These are phyloP conservation scores for Crithidia brevicula DNA, from an alignment of 208 protist species.

Conservation along the genomic window DNA sequence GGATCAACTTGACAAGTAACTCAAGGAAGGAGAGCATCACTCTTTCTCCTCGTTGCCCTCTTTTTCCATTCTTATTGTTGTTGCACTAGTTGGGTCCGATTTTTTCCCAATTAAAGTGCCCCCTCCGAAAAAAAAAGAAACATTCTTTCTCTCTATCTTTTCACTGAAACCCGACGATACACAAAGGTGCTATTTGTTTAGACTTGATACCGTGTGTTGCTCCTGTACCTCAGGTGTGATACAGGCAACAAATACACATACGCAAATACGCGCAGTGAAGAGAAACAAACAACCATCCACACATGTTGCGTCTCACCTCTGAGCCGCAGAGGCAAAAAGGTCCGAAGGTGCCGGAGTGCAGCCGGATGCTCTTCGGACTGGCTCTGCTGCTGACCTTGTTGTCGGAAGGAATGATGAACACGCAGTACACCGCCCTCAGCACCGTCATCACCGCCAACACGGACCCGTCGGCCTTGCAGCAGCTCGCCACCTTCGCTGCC, in stretches of 20 bases:
- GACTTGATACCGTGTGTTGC: too few species aligned
- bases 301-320: slow-evolving; percentile 14
- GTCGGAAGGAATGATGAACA: slow-evolving; percentile 29
- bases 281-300: too few species aligned
- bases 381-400: slow-evolving; percentile 44
- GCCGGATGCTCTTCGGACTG: slow-evolving; percentile 39
- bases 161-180: too few species aligned
- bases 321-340: slow-evolving; percentile 13
- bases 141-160: too few species aligned
- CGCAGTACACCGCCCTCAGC: slow-evolving; percentile 46
- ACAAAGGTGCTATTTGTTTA: too few species aligned
- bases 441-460: slow-evolving; percentile 44
- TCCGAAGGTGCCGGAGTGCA: slow-evolving; percentile 23
- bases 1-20: background rate
- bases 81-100: too few species aligned
- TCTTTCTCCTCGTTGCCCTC: too few species aligned
- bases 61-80: too few species aligned
- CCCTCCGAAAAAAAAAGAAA: too few species aligned
- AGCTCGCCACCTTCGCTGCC: slow-evolving; percentile 72
- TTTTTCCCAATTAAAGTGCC: too few species aligned
- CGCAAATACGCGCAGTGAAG: too few species aligned
- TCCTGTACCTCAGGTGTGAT: background rate
- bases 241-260: background rate
- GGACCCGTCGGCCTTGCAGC: slow-evolving; percentile 57
- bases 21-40: too few species aligned